phyloP scores from a whole-genome alignment of 441 rosid genomes.

The Monsonia emarginata region DNA sequence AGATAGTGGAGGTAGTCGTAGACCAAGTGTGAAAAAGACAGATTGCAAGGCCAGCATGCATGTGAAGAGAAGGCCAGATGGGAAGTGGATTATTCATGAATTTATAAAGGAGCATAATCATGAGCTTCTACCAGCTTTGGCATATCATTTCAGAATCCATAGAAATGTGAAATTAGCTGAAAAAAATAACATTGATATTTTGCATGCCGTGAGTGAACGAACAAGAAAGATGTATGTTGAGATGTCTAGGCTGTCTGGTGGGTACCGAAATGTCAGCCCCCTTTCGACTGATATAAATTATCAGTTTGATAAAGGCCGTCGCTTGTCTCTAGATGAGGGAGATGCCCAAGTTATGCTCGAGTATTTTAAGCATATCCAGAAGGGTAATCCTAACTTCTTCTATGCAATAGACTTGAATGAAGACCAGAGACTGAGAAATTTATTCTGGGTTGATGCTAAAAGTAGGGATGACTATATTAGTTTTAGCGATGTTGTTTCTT shows the following conservation, averaged over 20 bases:
- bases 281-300: conserved; percentile 18
- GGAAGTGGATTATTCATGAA: conserved; percentile 42
- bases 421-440: conserved; percentile 36
- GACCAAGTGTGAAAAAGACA: conserved; percentile 41
- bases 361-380: conserved; percentile 41
- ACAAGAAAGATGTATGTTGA: conserved; percentile 57
- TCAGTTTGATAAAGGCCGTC: conserved; percentile 43
- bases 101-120: conserved; percentile 58
- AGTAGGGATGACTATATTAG: conserved; percentile 38
- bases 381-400: conserved; percentile 47
- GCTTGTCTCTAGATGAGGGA: conserved; percentile 30
- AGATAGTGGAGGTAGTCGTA: conserved; percentile 24
- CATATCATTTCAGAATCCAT: conserved; percentile 67
- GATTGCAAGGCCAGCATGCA: conserved; percentile 62
- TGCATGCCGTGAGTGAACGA: conserved; percentile 57
- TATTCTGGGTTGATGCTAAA: conserved; percentile 54
- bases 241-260: conserved; percentile 49
- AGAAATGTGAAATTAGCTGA: conserved; percentile 69
- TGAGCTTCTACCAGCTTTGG: conserved; percentile 40
- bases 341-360: conserved; percentile 39
- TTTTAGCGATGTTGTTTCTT: conserved; percentile 48
- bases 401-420: conserved; percentile 46
- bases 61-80: conserved; percentile 51
- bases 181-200: conserved; percentile 63
- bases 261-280: conserved; percentile 21